Base-by-base conservation (phyloP, 2,329 filamentous ascomycete species). In the Calonectria fujianensis region DNA sequence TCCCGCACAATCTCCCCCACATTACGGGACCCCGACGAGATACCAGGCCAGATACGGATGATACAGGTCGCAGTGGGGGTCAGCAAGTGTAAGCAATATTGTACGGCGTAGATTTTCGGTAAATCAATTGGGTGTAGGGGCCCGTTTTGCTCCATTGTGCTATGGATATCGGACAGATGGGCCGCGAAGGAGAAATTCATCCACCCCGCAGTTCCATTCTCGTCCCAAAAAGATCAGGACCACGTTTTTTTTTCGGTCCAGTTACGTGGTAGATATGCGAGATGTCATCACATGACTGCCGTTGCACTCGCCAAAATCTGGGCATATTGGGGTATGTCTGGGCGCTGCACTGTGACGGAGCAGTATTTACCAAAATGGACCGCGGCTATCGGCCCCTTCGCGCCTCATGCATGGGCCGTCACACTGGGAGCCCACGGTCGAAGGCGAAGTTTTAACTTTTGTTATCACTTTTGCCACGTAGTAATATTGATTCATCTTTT, bases 351-450 rank as follows among this genome's bases (percentile, higher is more conserved):
- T 61, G 57, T 41, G 18, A 41, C 35, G 57, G n/a, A 20, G 57
- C 35, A 61, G 11, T 61, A 2, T 18, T 29, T 41, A 41, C 35
- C 13, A 41, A 61, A 61, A 61, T 41, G 57, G 57, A 41, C 57
- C 4, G 13, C 57, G 57, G 57, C 57, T 61, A 61, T 61, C 57
- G 57, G 57, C 54, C 32, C 32, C 35, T 61, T 41, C 57, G 10
- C 35, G 11, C 57, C 57, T 41, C 57, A 61, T 61, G 57, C 57
- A 41, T 41, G 35, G 57, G n/a, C 57, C 57, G 35, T 61, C 57
- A 41, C 57, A 61, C n/a, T 61, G 57, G 24, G n/a, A 61, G 35
- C 35, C n/a, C 6, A 6, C 41, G 57, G 35, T 5, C 18, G 2
- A 10, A 9, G 31, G 52, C 52, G 9, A 27, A 24, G 54, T 61